Base-by-base conservation (phyloP, 805 yeast genomes). In the Yarrowia bubula region DNA sequence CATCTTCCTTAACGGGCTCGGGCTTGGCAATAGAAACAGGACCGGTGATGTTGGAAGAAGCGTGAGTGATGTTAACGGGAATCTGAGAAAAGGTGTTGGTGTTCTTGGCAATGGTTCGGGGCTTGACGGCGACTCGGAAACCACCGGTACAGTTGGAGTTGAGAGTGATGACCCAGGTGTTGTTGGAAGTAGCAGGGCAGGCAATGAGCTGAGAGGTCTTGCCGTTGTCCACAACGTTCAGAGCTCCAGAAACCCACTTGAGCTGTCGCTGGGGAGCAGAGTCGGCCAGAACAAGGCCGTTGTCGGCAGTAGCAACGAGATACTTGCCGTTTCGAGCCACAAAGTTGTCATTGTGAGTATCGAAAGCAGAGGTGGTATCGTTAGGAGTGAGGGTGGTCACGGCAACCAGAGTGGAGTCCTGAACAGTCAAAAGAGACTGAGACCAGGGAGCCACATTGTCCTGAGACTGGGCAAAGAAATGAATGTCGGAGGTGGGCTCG, bases 401-500 rank as follows among this genome's bases (percentile, higher is more conserved):
- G 8, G 61, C 61, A 18, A 55, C 61, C 9, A 55, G 61, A 13
- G 46, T 55, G 14, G 46, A 39, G 61, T 41, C 61, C 61, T 55
- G 61, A 8, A 55, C 61, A 13, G 61, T 55, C 38, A 55, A 28
- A 1, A 55, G 61, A 31, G 61, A 55, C 61, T 55, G 61, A 13
- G 61, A 55, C 61, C 61, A 55, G 38, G 61, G 61, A n/a, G 61
- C 61, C 15, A 55, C 47, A 9, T 14, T 13, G 38, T 55, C 61
- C 61, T 55, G 61, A 8, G 47, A 39, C 61, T 55, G 61, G 47
- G 61, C 61, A 17, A 13, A 55, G 3, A 55, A 31, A 47, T 55
- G 61, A 47, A 55, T 55, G 15, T 55, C 61, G 1, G 61, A 55
- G 61, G 46, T 41, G 61, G 61, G 61, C 47, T 55, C 61, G 61